phyloP scores from a whole-genome alignment of 2,329 filamentous ascomycete genomes.

The Pseudogymnoascus sp. region DNA sequence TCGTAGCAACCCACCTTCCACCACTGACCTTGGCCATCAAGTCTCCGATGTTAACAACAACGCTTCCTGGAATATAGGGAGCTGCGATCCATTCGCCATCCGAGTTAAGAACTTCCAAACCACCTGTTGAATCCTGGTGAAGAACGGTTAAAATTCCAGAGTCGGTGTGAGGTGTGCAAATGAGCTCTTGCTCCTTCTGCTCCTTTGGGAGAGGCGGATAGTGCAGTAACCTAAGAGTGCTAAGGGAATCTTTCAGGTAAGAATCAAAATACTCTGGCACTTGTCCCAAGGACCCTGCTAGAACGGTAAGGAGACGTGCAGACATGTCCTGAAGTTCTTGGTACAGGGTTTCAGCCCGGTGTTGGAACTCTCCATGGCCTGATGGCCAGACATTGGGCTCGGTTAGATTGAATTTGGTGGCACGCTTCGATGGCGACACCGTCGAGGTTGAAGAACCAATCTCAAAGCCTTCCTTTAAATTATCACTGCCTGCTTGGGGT shows the following conservation, averaged over 20 bases:
- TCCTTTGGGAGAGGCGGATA: conserved; percentile 31
- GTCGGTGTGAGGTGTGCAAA: conserved; percentile 37
- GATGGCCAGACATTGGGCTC: conserved; percentile 37
- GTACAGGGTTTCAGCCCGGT: conserved; percentile 32
- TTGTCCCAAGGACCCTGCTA: conserved; percentile 35
- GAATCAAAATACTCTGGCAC: conserved; percentile 33
- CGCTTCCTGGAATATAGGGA: conserved; percentile 33
- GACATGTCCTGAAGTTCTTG: conserved; percentile 34
- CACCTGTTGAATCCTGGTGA: conserved; percentile 40
- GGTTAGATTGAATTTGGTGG: conserved; percentile 30
- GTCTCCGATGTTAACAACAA: conserved; percentile 41
- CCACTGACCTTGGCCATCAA: conserved; percentile 36
- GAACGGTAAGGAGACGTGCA: conserved; percentile 32
- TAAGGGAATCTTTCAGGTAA: conserved; percentile 36
- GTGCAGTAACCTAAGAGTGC: conserved; percentile 38
- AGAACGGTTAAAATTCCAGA: conserved; percentile 41
- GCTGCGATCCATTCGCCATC: conserved; percentile 36
- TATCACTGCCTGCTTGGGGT: conserved; percentile 32
- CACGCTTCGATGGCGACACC: conserved; percentile 16
- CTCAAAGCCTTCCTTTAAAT: conserved; percentile 42
- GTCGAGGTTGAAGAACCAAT: conserved; percentile 30
- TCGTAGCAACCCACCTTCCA: conserved; percentile 38
- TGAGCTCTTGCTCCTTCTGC: conserved; percentile 22
- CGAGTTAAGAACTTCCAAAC: conserved; percentile 39
- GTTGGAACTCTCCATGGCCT: conserved; percentile 18